A percentile compares a stretch with the other conserved stretches of the same genome.
These are phyloP conservation scores for Exsudoporus floridanus DNA, from an alignment of 1,284 basidiomycete species.

Conservation along the genomic window DNA sequence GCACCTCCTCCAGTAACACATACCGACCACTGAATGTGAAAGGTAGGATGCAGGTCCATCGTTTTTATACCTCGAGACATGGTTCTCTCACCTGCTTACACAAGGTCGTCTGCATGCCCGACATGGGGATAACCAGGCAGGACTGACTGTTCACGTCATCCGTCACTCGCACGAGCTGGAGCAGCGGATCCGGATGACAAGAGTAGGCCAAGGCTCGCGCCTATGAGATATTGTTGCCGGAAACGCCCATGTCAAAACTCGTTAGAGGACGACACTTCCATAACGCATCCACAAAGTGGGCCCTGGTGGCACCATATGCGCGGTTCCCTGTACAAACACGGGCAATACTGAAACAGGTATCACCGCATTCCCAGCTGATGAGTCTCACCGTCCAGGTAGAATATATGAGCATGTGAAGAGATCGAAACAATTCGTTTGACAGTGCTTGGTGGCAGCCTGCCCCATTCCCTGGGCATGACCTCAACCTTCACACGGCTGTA, in stretches of 20 bases:
- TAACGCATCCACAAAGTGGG: slow-evolving; percentile 33
- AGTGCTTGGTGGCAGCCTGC: neutral
- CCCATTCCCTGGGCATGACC: no score
- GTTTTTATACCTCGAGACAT: slow-evolving; percentile 32
- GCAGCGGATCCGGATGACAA: slow-evolving; percentile 26
- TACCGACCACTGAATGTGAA: slow-evolving; percentile 24
- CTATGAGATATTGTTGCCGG: slow-evolving; percentile 21
- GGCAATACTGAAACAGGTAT: slow-evolving; percentile 36
- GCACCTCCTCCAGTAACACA: slow-evolving; percentile 49
- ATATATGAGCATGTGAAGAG: slow-evolving; percentile 29
- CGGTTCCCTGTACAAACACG: slow-evolving; percentile 14
- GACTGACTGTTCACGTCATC: slow-evolving; percentile 34
- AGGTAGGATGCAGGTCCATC: slow-evolving; percentile 5
- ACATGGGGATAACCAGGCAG: slow-evolving; percentile 32
- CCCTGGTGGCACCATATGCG: slow-evolving; percentile 7
- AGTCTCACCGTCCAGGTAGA: slow-evolving; percentile 24
- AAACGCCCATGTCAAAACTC: slow-evolving; percentile 34
- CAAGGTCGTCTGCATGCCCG: slow-evolving; percentile 21
- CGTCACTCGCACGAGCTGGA: slow-evolving; percentile 30
- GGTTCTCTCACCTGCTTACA: slow-evolving; percentile 34
- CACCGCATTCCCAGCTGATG: slow-evolving; percentile 30
- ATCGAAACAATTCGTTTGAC: slow-evolving; percentile 11
- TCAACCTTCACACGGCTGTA: no score
- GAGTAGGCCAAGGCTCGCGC: slow-evolving; percentile 4
- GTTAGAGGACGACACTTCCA: slow-evolving; percentile 32